A percentile compares a stretch with the other conserved stretches of the same genome.
Evolutionary conservation across 345 rosid species (phyloP).

Genomic region (Citrus inodora): DNA sequence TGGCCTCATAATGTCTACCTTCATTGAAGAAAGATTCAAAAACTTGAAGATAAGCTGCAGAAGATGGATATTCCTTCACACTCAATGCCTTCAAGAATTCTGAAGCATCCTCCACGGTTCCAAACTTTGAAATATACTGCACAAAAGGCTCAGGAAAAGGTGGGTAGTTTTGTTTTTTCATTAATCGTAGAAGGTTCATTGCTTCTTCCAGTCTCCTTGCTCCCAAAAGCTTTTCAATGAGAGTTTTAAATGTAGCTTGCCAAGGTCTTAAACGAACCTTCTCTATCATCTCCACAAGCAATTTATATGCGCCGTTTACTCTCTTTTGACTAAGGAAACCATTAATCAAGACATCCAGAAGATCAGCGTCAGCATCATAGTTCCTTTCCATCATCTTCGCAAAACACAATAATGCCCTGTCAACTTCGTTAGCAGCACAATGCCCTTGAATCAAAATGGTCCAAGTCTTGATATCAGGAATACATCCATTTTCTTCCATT

Average conservation of each 20-base stretch:
- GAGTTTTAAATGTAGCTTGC: conserved; percentile 70
- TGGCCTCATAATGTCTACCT: conserved; percentile 83
- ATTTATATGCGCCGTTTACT: conserved; percentile 58
- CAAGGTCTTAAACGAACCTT: conserved; percentile 57
- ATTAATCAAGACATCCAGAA: conserved; percentile 55
- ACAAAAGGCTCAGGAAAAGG: conserved; percentile 58
- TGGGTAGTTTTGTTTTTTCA: conserved; percentile 66
- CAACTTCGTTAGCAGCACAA: conserved; percentile 58
- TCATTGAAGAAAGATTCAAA: conserved; percentile 59
- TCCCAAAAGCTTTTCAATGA: conserved; percentile 65
- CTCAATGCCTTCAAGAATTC: conserved; percentile 63
- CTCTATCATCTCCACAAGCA: conserved; percentile 57
- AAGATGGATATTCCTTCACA: conserved; percentile 57
- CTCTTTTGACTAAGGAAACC: conserved; percentile 60
- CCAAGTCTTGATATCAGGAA: conserved; percentile 81
- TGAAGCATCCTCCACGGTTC: conserved; percentile 61
- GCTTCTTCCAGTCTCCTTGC: conserved; percentile 72
- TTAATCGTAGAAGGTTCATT: conserved; percentile 56
- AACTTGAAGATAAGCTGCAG: conserved; percentile 48
- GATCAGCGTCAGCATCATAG: conserved; percentile 55
- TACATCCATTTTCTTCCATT: conserved; percentile 64
- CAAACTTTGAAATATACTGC: conserved; percentile 63
- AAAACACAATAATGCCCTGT: conserved; percentile 54
- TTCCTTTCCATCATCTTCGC: conserved; percentile 59
- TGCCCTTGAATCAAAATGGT: conserved; percentile 86